Evolutionary conservation across 768 basidiomycete species (phyloP).

Genomic region (Rhizopogon roseolus): DNA sequence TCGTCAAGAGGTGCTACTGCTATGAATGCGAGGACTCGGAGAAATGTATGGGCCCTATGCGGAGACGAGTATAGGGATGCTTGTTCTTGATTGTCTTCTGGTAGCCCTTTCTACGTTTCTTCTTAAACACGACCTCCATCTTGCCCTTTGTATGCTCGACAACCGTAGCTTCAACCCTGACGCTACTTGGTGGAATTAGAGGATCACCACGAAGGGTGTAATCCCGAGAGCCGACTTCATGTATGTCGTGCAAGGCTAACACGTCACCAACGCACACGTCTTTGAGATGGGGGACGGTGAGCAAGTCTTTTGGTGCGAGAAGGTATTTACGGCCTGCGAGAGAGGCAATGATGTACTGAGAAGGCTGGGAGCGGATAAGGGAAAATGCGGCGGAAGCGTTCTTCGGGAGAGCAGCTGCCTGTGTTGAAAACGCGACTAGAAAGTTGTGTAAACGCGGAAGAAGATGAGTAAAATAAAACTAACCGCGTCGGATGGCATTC

Average conservation of each 20-base stretch:
- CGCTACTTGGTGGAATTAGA: slow-evolving; percentile 55
- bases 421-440: slow-evolving; percentile 26
- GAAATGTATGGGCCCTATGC: slow-evolving; percentile 78
- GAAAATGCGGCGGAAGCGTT: slow-evolving; percentile 63
- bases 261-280: slow-evolving; percentile 83
- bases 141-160: slow-evolving; percentile 94
- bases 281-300: slow-evolving; percentile 90
- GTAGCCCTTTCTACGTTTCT: slow-evolving; percentile 98
- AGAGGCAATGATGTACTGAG: slow-evolving; percentile 87
- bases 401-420: slow-evolving; percentile 20
- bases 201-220: slow-evolving; percentile 85
- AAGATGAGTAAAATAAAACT: background rate
- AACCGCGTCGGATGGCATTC: slow-evolving; percentile 19
- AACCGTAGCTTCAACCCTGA: slow-evolving; percentile 85
- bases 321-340: slow-evolving; percentile 87
- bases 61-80: slow-evolving; percentile 91
- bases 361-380: slow-evolving; percentile 86
- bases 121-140: slow-evolving; percentile 91
- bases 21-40: slow-evolving; percentile 26
- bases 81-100: slow-evolving; percentile 91
- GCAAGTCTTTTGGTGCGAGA: slow-evolving; percentile 83
- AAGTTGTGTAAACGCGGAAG: background rate
- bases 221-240: slow-evolving; percentile 94
- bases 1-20: slow-evolving; percentile 6
- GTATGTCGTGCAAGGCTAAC: slow-evolving; percentile 76